Evolutionary conservation across 768 basidiomycete genomes (phyloP), one percentile per base, ranked within the genome.

Genomic region (Calocybe indica): DNA sequence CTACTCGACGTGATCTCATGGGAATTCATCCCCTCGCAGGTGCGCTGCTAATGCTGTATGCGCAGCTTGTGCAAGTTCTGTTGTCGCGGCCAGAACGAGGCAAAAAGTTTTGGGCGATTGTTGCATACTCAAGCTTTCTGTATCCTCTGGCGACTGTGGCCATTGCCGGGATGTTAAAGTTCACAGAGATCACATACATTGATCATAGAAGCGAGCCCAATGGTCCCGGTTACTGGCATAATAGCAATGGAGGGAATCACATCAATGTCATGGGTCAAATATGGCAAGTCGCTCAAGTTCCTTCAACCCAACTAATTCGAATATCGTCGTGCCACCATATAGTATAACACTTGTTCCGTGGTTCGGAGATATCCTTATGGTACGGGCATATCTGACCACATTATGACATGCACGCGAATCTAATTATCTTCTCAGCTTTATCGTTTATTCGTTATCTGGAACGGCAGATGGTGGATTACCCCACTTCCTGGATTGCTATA

Each of bases 291-390:
- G 13, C 30, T 37, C 28, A n/a, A 22, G 1, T 10, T 29, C 33
- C 0, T 13, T 6, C 1, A 37, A 2, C 1, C 12, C 38, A 29
- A 33, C 45, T 31, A 7, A 43, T 4, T 14, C 5, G 22, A 32
- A 22, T 10, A 10, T 40, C 3, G 9, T 30, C 44, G 22, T 33
- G 1, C 12, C 5, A 29, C 11, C 31, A 34, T 35, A 5, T 29
- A 58, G 57, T n/a, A 43, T 40, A 5, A 53, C 53, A 5, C 39
- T 56, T 14, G 41, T 58, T 8, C 53, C 57, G 11, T 58, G 57
- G 57, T 45, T 58, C 12, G 55, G 57, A 5, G 55, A 58, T 43
- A 32, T 58, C 6, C 40, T 58, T 42, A 58, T 58, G 51, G 57
- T 58, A 15, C 0, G 52, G 31, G 29, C 6, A 32, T 37, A 11